phyloP scores from a whole-genome alignment of 257 asterid species.

The Paraleonurus japonicus region DNA sequence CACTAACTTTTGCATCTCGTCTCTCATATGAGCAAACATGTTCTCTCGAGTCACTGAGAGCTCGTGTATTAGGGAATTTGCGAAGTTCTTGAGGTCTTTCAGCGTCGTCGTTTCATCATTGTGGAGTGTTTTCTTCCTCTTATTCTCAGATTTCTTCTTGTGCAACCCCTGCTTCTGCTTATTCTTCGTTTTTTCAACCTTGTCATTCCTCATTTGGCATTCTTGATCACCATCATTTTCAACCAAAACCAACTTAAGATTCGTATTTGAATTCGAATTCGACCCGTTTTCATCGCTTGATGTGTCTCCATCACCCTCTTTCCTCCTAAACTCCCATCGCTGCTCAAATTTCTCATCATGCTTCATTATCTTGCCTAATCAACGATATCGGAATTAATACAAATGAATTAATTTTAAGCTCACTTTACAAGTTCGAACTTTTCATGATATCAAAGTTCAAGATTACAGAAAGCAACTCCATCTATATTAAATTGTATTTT shows the following conservation, averaged over 20 bases:
- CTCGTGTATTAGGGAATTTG: slow-evolving; percentile 43
- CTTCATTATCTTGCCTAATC: slow-evolving; percentile 24
- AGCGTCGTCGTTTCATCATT: slow-evolving; percentile 24
- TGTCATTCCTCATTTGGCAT: slow-evolving; percentile 11
- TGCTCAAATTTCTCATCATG: slow-evolving; percentile 40
- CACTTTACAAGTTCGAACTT: too few species aligned
- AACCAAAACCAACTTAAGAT: slow-evolving; percentile 29
- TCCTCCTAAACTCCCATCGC: slow-evolving; percentile 59
- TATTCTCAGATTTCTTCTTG: slow-evolving; percentile 22
- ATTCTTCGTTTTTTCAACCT: slow-evolving; percentile 18
- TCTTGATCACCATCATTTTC: slow-evolving; percentile 26
- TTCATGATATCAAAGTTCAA: too few species aligned
- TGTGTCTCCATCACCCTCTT: slow-evolving; percentile 48
- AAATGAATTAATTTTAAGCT: too few species aligned
- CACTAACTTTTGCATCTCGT: slow-evolving; percentile 35
- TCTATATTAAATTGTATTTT: too few species aligned
- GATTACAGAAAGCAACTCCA: too few species aligned
- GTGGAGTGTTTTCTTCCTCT: slow-evolving; percentile 12
- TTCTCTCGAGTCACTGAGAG: slow-evolving; percentile 41
- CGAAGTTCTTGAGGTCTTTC: slow-evolving; percentile 44
- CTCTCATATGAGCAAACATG: slow-evolving; percentile 46
- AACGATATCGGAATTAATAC: too few species aligned
- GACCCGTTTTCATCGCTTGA: slow-evolving; percentile 51
- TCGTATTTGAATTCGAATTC: slow-evolving; percentile 29
- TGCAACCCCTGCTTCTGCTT: slow-evolving; percentile 15